Evolutionary conservation across 768 basidiomycete species (phyloP).

Genomic region (Dentipellis fragilis): DNA sequence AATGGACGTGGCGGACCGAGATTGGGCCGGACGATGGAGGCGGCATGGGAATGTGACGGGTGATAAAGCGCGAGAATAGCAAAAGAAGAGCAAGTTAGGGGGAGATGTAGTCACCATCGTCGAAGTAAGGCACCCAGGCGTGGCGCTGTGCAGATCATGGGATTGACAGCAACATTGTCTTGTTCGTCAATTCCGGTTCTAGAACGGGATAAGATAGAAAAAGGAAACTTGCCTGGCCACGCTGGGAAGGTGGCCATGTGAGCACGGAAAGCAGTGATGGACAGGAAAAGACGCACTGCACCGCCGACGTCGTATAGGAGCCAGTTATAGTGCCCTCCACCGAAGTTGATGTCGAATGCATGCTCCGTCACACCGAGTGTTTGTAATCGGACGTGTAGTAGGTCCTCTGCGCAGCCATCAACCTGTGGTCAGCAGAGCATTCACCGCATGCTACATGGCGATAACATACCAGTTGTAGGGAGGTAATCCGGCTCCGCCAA

Average conservation of each 20-base stretch:
- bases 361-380: slow-evolving; percentile 76
- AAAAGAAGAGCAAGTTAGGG: slow-evolving; percentile 8
- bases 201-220: not conserved
- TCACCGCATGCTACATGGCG: no score
- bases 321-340: slow-evolving; percentile 61
- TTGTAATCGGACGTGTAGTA: slow-evolving; percentile 71
- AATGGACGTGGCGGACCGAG: slow-evolving; percentile 2
- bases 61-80: slow-evolving; percentile 47
- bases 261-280: not conserved
- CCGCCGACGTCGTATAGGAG: slow-evolving; percentile 79
- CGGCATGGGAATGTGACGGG: slow-evolving; percentile 37
- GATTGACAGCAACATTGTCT: not conserved
- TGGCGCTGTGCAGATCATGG: slow-evolving; percentile 38
- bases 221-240: slow-evolving; percentile 11
- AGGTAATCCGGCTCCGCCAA: slow-evolving; percentile 62
- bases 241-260: slow-evolving; percentile 1
- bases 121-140: slow-evolving; percentile 79
- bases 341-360: slow-evolving; percentile 55
- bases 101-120: slow-evolving; percentile 37
- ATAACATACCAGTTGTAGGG: slow-evolving; percentile 50
- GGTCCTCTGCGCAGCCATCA: slow-evolving; percentile 42
- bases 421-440: not conserved
- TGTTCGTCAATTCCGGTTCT: not conserved
- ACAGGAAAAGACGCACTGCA: slow-evolving; percentile 38
- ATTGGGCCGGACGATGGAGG: not conserved